Percentiles rank a stretch among this genome's conserved stretches.
phyloP scores from a whole-genome alignment of 768 basidiomycete genomes.

The Sporobolomyces roseus region DNA sequence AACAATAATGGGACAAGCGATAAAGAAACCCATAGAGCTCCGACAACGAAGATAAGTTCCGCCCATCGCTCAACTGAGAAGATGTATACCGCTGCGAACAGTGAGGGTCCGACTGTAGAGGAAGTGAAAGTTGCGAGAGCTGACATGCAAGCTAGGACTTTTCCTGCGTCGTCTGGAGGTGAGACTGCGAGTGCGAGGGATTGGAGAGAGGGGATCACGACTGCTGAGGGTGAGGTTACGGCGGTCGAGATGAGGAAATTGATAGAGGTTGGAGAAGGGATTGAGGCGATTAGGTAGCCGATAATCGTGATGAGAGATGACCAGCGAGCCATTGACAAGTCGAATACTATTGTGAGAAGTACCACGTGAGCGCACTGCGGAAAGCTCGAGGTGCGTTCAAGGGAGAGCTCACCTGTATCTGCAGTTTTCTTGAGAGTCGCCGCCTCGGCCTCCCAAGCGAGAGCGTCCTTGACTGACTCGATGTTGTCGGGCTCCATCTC shows the following conservation, averaged over 20 bases:
- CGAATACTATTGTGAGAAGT: conserved; percentile 6
- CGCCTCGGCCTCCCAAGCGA: background rate
- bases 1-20: background rate
- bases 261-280: background rate
- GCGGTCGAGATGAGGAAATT: conserved; percentile 14
- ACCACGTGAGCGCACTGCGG: background rate
- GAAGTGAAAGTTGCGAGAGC: conserved; percentile 26
- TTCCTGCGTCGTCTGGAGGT: conserved; percentile 22
- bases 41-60: conserved; percentile 55
- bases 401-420: background rate
- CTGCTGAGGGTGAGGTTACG: conserved; percentile 5
- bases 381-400: background rate
- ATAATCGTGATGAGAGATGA: background rate
- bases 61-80: conserved; percentile 77
- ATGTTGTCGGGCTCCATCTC: background rate
- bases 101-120: conserved; percentile 9
- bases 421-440: conserved; percentile 1
- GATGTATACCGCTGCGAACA: conserved; percentile 18
- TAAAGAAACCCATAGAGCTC: conserved; percentile 10
- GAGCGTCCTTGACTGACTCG: background rate
- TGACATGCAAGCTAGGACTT: conserved; percentile 27
- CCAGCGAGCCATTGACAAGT: conserved; percentile 4
- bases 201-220: conserved; percentile 4
- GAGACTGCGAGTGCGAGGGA: conserved; percentile 26
- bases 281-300: conserved; percentile 25